Percentiles rank a stretch among this genome's conserved stretches.
Conservation (phyloP, 257 asterid genomes). For the Petunia axillaris region DNA sequence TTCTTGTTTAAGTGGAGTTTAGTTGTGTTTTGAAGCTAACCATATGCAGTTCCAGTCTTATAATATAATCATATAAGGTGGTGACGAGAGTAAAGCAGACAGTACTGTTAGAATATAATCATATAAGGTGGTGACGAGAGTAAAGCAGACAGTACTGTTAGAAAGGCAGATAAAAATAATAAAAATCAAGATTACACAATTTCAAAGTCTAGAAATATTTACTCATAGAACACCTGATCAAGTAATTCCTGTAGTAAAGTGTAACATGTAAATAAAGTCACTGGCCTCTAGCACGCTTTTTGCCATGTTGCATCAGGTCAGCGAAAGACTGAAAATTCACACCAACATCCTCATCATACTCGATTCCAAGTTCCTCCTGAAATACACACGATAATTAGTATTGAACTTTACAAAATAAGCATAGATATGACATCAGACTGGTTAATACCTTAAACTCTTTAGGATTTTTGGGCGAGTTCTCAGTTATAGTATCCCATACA, state of each 20-base stretch:
- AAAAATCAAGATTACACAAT: not conserved
- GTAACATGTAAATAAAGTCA: constrained; percentile 19
- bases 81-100: not conserved
- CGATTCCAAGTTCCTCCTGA: constrained; percentile 94
- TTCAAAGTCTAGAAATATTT: not conserved
- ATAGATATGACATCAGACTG: not conserved
- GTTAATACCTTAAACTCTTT: constrained; percentile 78
- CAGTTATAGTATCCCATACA: constrained; percentile 92
- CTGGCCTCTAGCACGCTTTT: constrained; percentile 60
- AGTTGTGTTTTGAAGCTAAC: not conserved
- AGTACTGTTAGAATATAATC: not conserved
- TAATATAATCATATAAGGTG: not conserved
- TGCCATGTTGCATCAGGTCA: constrained; percentile 58
- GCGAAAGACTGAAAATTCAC: constrained; percentile 74
- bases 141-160: not conserved
- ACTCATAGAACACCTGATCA: not conserved
- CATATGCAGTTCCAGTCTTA: not conserved
- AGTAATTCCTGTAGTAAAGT: not conserved
- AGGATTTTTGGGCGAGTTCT: constrained; percentile 84
- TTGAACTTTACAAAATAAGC: not conserved
- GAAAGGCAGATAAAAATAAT: constrained; percentile 4
- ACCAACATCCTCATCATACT: constrained; percentile 88
- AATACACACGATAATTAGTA: constrained; percentile 22
- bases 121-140: not conserved
- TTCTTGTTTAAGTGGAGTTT: not conserved